Conservation (phyloP, 75 land plant genomes). For the Isoetes taiwanensis region DNA sequence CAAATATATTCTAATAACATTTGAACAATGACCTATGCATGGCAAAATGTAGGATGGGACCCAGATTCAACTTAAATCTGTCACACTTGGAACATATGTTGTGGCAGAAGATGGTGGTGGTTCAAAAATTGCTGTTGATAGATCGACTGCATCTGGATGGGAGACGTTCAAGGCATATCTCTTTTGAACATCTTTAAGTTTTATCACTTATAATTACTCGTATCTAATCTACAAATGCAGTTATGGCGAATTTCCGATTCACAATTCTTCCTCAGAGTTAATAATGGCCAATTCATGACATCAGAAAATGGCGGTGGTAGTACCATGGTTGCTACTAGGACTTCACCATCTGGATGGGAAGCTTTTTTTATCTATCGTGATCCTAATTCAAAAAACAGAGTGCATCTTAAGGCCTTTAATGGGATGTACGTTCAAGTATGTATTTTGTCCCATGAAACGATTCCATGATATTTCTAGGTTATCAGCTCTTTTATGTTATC, state of each 20-base stretch:
- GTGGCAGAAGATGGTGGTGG: not conserved
- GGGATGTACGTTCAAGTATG: conserved; percentile 61
- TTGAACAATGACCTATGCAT: no score
- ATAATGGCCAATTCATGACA: conserved; percentile 51
- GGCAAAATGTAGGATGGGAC: not conserved
- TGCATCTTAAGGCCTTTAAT: conserved; percentile 52
- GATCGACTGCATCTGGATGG: not conserved
- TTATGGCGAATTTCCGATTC: conserved; percentile 56
- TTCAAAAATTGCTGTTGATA: not conserved
- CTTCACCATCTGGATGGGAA: conserved; percentile 35
- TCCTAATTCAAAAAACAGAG: conserved; percentile 14
- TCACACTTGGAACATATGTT: not conserved
- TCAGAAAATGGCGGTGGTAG: conserved; percentile 27
- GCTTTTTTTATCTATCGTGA: conserved; percentile 52
- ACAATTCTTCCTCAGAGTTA: conserved; percentile 42
- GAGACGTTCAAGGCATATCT: not conserved
- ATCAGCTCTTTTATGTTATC: not conserved
- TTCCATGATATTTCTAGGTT: not conserved
- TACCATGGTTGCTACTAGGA: conserved; percentile 32
- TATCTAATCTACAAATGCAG: no score
- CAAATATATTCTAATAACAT: no score
- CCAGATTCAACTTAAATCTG: not conserved
- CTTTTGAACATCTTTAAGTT: not conserved
- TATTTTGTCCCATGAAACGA: not conserved
- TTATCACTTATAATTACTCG: not conserved